These are phyloP conservation scores for Chenopodium formosanum DNA, from an alignment of 148 eudicot species.

Conservation along the genomic window DNA sequence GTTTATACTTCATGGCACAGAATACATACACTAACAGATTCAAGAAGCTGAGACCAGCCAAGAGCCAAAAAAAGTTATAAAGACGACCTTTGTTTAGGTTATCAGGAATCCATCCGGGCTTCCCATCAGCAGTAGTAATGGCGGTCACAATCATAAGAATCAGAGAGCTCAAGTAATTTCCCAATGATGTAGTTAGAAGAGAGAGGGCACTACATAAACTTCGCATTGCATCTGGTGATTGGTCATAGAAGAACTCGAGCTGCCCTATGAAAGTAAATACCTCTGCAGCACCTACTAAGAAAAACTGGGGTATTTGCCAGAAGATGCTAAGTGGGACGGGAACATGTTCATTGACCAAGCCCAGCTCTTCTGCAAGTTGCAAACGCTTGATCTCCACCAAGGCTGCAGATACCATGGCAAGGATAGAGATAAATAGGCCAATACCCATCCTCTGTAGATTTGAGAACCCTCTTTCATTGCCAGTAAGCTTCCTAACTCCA, in stretches of 20 bases:
- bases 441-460: conserved; percentile 77
- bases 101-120: conserved; percentile 70
- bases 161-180: conserved; percentile 62
- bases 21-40: conserved; percentile 51
- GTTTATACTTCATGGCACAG: conserved; percentile 60
- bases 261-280: conserved; percentile 69
- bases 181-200: conserved; percentile 55
- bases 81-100: conserved; percentile 63
- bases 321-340: conserved; percentile 41
- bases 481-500: conserved; percentile 48
- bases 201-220: conserved; percentile 65
- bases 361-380: conserved; percentile 28
- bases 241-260: conserved; percentile 76
- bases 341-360: conserved; percentile 21
- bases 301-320: conserved; percentile 79
- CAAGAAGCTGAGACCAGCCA: conserved; percentile 58
- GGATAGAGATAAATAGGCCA: conserved; percentile 66
- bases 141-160: conserved; percentile 57
- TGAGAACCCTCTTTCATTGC: conserved; percentile 55
- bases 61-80: conserved; percentile 65
- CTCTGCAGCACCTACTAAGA: conserved; percentile 69
- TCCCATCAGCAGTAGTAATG: conserved; percentile 48
- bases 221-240: conserved; percentile 81
- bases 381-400: conserved; percentile 45
- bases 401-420: conserved; percentile 64